Base-by-base conservation (phyloP, 2,329 filamentous ascomycete genomes). In the Calycina herbarum region DNA sequence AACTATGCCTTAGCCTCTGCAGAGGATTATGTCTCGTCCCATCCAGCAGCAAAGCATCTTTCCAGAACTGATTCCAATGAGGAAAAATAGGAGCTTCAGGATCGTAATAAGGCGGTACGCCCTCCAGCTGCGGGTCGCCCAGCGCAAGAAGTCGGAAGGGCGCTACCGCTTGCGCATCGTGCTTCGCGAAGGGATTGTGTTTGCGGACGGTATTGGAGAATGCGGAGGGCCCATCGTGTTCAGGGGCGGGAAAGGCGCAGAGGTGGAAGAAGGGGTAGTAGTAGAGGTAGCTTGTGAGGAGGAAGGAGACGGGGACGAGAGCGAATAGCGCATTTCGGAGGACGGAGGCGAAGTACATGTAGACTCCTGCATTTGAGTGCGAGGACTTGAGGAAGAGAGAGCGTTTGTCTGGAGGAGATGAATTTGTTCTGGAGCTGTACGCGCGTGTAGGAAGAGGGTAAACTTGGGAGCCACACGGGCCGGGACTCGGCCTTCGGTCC, bases 61-160 rank as follows among this genome's bases (percentile, higher is more conserved):
- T 59, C 66, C 69, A 68, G 62, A 76, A 73, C 48, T 77, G 79
- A 63, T 78, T 79, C 2, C 84, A 72, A 71, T 89, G 84, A 1
- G 85, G 85, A 61, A 89, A 84, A 1, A 80, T 76, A 57, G 82
- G 80, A 45, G 83, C 77, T 68, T 83, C 80, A 42, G 81, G 79
- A 62, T 82, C 83, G 17, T 89, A 90, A 31, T 97, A 89, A 6
- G 92, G 93, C 1, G 90, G 93, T 76, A 97, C 92, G 72, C 94
- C 94, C 79, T 98, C 94, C 63, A 98, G 86, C 77, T 98, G 94
- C 5, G 94, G 94, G 77, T 98, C 94, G 67, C 91, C 94, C 27
- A 98, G 86, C 0, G 93, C 88, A 15, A 98, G 88, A 2, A 98
- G 86, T 65, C 94, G 86, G 74, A 98, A 97, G 0, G 93, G 92